Evolutionary conservation across 352 stramenopile genomes (phyloP).

Genomic region (Thraustotheca clavata): DNA sequence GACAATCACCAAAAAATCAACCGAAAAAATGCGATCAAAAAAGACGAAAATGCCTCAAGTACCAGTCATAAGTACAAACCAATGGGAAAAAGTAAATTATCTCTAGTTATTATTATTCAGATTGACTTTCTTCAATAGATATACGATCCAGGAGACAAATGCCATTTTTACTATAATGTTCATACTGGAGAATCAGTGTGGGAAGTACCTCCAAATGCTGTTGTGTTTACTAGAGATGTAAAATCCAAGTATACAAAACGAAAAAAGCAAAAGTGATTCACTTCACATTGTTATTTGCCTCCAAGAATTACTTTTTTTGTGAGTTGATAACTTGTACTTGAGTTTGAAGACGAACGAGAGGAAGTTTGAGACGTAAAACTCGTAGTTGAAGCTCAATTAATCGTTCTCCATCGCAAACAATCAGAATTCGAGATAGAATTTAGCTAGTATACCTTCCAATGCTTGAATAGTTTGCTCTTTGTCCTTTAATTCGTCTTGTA

Average conservation of each 20-base stretch:
- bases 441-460: constrained; percentile 2
- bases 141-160: constrained; percentile 3
- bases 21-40: neutral
- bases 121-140: neutral
- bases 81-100: constrained; percentile 6
- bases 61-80: neutral
- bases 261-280: neutral
- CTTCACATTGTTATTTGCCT: neutral
- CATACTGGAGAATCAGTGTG: constrained; percentile 15
- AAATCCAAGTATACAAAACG: neutral
- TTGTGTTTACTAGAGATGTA: neutral
- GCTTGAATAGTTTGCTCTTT: neutral
- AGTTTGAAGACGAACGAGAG: neutral
- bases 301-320: no score
- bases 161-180: constrained; percentile 14
- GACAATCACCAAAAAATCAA: neutral
- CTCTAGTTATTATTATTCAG: neutral
- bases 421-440: neutral
- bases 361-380: constrained; percentile 8
- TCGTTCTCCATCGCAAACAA: neutral
- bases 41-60: neutral
- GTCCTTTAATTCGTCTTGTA: no score
- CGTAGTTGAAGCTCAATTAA: constrained; percentile 9
- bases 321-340: neutral
- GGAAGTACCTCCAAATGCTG: neutral